Base-by-base conservation (phyloP, 1,139 yeast species). In the Magnusiomyces clavatus region DNA sequence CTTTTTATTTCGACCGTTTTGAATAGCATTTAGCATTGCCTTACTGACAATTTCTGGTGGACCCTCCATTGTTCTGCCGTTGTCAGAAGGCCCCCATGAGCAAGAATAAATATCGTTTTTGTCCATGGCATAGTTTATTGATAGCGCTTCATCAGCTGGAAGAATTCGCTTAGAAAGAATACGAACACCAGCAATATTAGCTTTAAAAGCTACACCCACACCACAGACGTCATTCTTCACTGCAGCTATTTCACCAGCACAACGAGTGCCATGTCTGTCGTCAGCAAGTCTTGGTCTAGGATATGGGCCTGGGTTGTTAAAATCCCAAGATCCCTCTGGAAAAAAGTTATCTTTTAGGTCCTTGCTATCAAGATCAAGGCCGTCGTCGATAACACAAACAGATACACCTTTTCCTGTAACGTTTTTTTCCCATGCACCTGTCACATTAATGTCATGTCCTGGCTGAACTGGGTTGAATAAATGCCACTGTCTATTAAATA, bases 21-120 rank as follows among this genome's bases (percentile, higher is more conserved):
- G 82, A n/a, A 88, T 76, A 50, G 97, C 97, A 62, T 83, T 83
- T 19, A 86, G 67, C 69, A 94, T 77, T 1, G 98, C 95, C 58
- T 86, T 81, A 61, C 80, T 78, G 11, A 92, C 96, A 38, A 90
- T 63, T 39, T 71, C 65, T 29, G 88, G 87, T 0, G 98, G 98
- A 5, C 80, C 95, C 47, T 87, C 88, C 75, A 92, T 79, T 0
- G 96, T 80, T 56, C 68, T 75, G 0, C 98, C 99, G 66, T 90
- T 86, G 67, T 94, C 99, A 1, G 90, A 79, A 1, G 99, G 99
- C 1, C 99, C 99, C 99, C 99, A 94, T 3, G 96, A 88, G 68
- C 99, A 94, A 2, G 96, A 87, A 67, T 88, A 94, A 41, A 94
- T 92, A 67, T 90, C 96, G 65, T 92, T 92, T 49, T 65, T 62